phyloP scores from a whole-genome alignment of 257 asterid species.

The Anisodus tanguticus region DNA sequence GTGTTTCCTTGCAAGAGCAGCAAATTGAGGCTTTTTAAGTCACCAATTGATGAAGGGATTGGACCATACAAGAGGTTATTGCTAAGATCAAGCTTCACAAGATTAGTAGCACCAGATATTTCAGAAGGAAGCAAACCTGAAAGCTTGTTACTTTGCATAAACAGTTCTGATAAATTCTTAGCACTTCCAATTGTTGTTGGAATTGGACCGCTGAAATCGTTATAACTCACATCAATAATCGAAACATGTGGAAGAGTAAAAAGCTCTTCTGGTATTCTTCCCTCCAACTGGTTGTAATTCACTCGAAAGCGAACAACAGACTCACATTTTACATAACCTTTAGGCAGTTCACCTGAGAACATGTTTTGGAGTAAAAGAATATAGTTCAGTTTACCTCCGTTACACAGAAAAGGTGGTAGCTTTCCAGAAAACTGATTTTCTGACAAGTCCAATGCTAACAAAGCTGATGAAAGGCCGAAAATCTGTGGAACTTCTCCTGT shows the following conservation, averaged over 20 bases:
- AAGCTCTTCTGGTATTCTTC: constrained; percentile 69
- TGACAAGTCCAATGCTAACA: constrained; percentile 76
- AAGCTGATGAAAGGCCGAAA: constrained; percentile 62
- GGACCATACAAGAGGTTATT: constrained; percentile 72
- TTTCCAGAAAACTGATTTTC: constrained; percentile 74
- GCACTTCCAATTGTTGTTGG: constrained; percentile 56
- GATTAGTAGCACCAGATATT: constrained; percentile 59
- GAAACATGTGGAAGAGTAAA: constrained; percentile 72
- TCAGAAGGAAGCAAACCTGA: constrained; percentile 75
- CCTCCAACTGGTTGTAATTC: constrained; percentile 62
- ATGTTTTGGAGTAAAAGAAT: constrained; percentile 71
- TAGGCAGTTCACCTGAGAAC: constrained; percentile 72
- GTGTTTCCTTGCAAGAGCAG: constrained; percentile 66
- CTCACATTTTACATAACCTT: constrained; percentile 61
- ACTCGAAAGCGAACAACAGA: constrained; percentile 79
- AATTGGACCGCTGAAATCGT: constrained; percentile 61
- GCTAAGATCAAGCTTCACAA: constrained; percentile 83
- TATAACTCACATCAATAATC: constrained; percentile 66
- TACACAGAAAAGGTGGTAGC: constrained; percentile 69
- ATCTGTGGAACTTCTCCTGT: constrained; percentile 71
- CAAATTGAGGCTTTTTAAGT: constrained; percentile 63
- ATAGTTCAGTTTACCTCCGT: constrained; percentile 68
- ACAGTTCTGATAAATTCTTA: constrained; percentile 72
- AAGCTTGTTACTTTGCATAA: constrained; percentile 75
- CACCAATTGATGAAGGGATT: constrained; percentile 70